Evolutionary conservation across 805 yeast genomes (phyloP), one percentile per base, ranked within the genome.

Genomic region (Saturnispora dispora): DNA sequence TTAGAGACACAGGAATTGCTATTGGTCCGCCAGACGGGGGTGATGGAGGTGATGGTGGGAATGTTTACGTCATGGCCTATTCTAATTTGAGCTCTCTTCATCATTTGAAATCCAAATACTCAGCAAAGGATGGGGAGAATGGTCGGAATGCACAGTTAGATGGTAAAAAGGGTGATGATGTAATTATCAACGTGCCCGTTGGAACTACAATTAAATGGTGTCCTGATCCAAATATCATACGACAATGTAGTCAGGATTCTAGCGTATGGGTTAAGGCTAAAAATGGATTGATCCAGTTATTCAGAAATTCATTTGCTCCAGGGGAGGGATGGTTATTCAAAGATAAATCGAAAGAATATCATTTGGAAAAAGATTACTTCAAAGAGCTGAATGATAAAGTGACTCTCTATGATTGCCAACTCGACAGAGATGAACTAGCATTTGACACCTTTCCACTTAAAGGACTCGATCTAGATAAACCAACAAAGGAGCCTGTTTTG

Each of bases 21-120:
- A 75, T 76, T 18, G 99, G 99, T 0, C 98, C 99, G 0, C 96
- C 99, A 0, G 95, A 90, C 66, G 99, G 99, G n/a, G 99, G 99
- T 9, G 97, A 93, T 68, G 99, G 99, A 30, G 99, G 98, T 4
- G 71, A 74, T 54, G 99, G 99, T 22, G 99, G 99, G 2, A 75
- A 83, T 49, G 76, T 93, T 2, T 91, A 84, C 63, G 79, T 93
- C 2, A 87, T 83, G 62, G 96, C 95, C 3, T 81, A 83, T 1
- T 79, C 79, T 47, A 86, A 85, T 22, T 59, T 86, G 42, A 77
- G 81, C 36, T 83, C 93, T 4, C 66, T 93, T 53, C 88, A 88
- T 58, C 80, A 81, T 53, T 60, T 91, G 28, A 77, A 77, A 54
- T 76, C 83, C 36, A 75, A 76, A 15, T 88, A 89, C 65, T 71